Evolutionary conservation across 192 early-diverging fungal genomes (phyloP), one percentile per base, ranked within the genome.

Genomic region (Backusella luteola): DNA sequence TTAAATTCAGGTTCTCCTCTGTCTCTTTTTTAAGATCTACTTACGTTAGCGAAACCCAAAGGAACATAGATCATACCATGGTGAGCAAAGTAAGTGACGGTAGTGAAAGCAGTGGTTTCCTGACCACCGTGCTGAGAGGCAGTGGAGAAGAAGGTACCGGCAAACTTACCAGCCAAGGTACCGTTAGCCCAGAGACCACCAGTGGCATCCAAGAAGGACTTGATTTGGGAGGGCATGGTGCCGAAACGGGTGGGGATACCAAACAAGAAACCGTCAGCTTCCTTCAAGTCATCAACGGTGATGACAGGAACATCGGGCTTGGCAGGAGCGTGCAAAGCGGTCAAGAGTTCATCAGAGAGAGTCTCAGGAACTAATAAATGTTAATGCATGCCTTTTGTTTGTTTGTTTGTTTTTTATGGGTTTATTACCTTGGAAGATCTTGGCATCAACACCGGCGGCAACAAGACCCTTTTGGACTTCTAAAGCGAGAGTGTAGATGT

Each of bases 11-110:
- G 15, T 49, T 19, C 12, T 59, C 21, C 7, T 9, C 21, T 56
- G 8, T 53, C 21, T 21, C 21, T 53, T 53, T 21, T 59, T 21
- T 21, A 26, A 59, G 26, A 59, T 9, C 23, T 0, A 59, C 56
- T 59, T 59, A 59, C 56, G 80, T 88, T 66, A 6, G 77, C 39
- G 73, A 84, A 89, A 49, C 92, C 92, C 29, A 94, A 75, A 15
- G 94, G 94, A 56, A 94, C 91, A 76, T 85, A 96, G 74, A 88
- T 83, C 59, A 96, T 88, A 66, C 93, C 94, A 75, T 94, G 93
- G 80, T 94, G 93, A 11, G 85, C 89, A 35, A 93, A 84, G 78
- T 87, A 85, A 11, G 91, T 84, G 32, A 94, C 63, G 73, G 92
- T 82, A 23, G 89, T 86, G 0, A 91, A 75, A 42, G 89, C 87